Conservation (phyloP, 129 eudicot species). For the Helianthus tuberosus region DNA sequence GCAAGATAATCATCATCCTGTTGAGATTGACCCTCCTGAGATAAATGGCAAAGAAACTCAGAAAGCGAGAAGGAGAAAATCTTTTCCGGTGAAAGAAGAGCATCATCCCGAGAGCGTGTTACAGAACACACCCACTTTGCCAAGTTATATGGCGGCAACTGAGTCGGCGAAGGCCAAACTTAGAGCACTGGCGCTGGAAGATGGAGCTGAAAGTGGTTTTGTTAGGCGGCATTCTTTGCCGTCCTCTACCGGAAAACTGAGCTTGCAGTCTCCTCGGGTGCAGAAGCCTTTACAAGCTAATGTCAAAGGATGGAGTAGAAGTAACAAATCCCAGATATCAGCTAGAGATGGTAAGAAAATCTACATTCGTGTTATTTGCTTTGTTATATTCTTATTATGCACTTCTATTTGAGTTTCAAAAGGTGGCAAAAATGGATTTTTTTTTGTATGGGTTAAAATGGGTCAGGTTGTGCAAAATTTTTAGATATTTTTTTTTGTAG, state of each 20-base stretch:
- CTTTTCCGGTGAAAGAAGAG: conserved; percentile 70
- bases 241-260: conserved; percentile 63
- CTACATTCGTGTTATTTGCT: neutral
- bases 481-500: neutral
- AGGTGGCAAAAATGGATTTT: neutral
- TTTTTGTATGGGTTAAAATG: neutral
- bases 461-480: neutral
- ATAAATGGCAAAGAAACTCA: conserved; percentile 47
- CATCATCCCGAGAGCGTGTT: conserved; percentile 53
- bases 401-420: neutral
- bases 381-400: neutral
- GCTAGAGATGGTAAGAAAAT: conserved; percentile 63
- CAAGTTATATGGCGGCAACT: conserved; percentile 94
- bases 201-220: conserved; percentile 58
- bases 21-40: conserved; percentile 34
- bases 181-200: conserved; percentile 65
- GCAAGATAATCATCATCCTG: conserved; percentile 32
- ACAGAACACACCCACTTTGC: conserved; percentile 61
- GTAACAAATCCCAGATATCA: conserved; percentile 41
- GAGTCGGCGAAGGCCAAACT: conserved; percentile 89
- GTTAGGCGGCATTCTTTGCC: conserved; percentile 88
- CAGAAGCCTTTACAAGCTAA: conserved; percentile 68
- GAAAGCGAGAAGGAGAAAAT: conserved; percentile 64
- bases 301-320: conserved; percentile 62
- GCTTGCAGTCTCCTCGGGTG: conserved; percentile 65